Percentiles rank a stretch among this genome's conserved stretches.
Evolutionary conservation across 2,329 filamentous ascomycete species (phyloP).

Genomic region (Colletotrichum zoysiae): DNA sequence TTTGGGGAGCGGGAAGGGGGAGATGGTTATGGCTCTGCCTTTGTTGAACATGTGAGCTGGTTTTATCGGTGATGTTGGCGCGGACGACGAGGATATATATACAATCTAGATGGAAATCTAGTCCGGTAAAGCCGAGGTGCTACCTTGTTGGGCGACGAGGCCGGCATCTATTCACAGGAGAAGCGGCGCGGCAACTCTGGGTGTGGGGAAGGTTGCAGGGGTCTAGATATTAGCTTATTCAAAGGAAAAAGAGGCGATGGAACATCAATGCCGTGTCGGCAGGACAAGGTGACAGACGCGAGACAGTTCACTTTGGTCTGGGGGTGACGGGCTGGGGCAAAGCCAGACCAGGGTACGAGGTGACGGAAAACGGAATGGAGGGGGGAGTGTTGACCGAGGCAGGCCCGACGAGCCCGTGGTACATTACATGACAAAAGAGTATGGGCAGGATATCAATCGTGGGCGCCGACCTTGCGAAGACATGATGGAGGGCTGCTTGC

Average conservation of each 20-base stretch:
- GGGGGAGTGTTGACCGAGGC: conserved; percentile 9
- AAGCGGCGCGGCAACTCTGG: conserved; percentile 18
- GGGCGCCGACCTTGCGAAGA: neutral
- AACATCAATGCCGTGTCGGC: conserved; percentile 40
- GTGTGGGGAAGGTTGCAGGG: conserved; percentile 36
- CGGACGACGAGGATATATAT: conserved; percentile 29
- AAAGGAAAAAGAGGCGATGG: conserved; percentile 25
- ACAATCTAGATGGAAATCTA: conserved; percentile 14
- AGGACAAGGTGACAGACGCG: conserved; percentile 2
- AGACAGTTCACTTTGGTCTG: conserved; percentile 6
- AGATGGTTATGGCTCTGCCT: neutral
- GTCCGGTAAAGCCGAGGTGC: conserved; percentile 22
- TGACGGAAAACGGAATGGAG: neutral
- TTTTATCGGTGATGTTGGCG: neutral
- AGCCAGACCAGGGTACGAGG: conserved; percentile 10
- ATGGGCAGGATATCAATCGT: neutral
- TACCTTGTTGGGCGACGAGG: conserved; percentile 1
- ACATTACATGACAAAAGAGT: neutral
- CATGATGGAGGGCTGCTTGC: conserved; percentile 10
- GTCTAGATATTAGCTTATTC: conserved; percentile 25
- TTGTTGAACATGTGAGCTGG: neutral
- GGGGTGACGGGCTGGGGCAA: conserved; percentile 12
- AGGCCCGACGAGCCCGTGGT: conserved; percentile 7
- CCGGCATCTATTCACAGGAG: conserved; percentile 31
- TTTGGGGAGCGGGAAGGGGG: neutral